Percentiles rank a stretch among this genome's conserved stretches.
Conservation (phyloP, 257 asterid genomes). For the Knoxia roxburghii region DNA sequence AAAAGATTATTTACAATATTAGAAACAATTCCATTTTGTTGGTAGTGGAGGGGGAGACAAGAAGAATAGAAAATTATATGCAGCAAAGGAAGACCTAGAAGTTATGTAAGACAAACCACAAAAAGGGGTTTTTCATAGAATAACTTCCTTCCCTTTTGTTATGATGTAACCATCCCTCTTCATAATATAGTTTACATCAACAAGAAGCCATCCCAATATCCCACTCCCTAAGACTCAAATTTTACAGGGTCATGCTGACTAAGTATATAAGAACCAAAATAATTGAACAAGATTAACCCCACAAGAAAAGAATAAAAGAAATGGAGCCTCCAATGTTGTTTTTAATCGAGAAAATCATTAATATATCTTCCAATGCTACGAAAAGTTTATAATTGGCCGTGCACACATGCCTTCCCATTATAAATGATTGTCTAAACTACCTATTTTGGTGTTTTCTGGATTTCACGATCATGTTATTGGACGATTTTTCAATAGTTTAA, state of each 20-base stretch:
- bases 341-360: too few relatives aligned
- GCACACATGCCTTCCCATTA: too few relatives aligned
- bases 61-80: slow-evolving; percentile 25
- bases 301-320: background rate
- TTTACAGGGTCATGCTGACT: background rate
- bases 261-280: background rate
- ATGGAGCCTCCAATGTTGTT: background rate
- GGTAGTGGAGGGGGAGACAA: slow-evolving; percentile 35
- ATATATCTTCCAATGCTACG: too few relatives aligned
- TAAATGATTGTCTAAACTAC: too few relatives aligned
- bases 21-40: slow-evolving; percentile 7
- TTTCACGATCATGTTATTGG: too few relatives aligned
- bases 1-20: background rate
- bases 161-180: slow-evolving; percentile 20
- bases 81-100: slow-evolving; percentile 35
- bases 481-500: too few relatives aligned
- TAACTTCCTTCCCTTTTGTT: slow-evolving; percentile 22
- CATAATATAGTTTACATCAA: slow-evolving; percentile 27
- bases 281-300: background rate
- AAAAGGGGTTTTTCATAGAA: slow-evolving; percentile 13
- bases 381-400: too few relatives aligned
- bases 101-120: slow-evolving; percentile 19
- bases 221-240: background rate
- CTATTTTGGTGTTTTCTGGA: too few relatives aligned
- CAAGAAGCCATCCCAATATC: slow-evolving; percentile 27